phyloP scores from a whole-genome alignment of 108 stramenopile species.

The Nitzschia inconspicua region DNA sequence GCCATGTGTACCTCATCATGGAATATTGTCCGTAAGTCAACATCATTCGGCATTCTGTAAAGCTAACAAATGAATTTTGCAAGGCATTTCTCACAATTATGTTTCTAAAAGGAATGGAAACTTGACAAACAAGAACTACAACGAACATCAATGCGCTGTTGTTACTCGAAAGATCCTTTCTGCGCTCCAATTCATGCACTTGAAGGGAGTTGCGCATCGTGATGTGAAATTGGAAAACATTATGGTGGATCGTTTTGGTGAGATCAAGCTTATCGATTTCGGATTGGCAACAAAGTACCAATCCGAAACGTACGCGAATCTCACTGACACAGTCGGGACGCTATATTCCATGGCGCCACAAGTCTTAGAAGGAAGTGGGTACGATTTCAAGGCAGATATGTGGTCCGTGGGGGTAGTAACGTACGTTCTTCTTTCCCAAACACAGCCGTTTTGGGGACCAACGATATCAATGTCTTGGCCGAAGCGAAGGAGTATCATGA shows the following conservation, averaged over 20 bases:
- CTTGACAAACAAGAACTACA: not conserved
- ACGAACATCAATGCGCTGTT: not conserved
- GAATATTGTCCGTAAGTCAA: conserved; percentile 10
- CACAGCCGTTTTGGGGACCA: conserved; percentile 28
- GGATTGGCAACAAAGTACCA: conserved; percentile 19
- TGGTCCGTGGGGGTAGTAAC: conserved; percentile 80
- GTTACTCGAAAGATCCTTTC: conserved; percentile 7
- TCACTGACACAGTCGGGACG: conserved; percentile 64
- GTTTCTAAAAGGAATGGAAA: too few species aligned
- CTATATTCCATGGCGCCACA: conserved; percentile 76
- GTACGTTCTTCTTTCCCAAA: conserved; percentile 40
- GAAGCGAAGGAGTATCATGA: conserved; percentile 19
- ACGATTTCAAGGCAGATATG: conserved; percentile 64
- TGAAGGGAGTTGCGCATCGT: conserved; percentile 89
- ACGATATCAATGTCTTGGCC: conserved; percentile 14
- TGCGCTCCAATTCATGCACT: conserved; percentile 89
- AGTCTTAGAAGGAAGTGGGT: conserved; percentile 65
- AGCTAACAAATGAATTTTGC: too few species aligned
- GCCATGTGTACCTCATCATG: conserved; percentile 32
- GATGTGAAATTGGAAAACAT: conserved; percentile 99
- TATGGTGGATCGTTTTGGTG: conserved; percentile 86
- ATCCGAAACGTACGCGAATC: conserved; percentile 3
- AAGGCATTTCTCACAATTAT: too few species aligned
- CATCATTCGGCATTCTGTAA: too few species aligned
- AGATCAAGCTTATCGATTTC: conserved; percentile 30